phyloP scores from a whole-genome alignment of 768 basidiomycete genomes.

The Leucocoprinus leucothites region DNA sequence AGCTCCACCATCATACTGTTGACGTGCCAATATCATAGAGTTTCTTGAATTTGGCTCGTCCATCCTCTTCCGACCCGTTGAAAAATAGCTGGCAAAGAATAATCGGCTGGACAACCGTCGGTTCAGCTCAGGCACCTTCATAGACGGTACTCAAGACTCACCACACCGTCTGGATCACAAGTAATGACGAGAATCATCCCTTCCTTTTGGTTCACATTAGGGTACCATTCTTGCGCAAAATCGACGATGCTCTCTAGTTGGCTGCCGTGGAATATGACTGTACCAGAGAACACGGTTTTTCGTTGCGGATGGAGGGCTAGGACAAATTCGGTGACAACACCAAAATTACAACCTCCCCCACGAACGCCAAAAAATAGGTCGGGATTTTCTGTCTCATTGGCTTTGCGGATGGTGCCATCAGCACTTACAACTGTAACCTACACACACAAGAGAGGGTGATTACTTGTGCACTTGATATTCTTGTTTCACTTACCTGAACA shows the following conservation, averaged over 20 bases:
- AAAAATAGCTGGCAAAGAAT: conserved; percentile 38
- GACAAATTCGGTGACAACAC: conserved; percentile 55
- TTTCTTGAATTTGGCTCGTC: conserved; percentile 36
- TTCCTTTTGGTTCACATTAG: conserved; percentile 34
- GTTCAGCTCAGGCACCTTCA: background rate
- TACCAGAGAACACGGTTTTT: conserved; percentile 42
- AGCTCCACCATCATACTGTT: no score
- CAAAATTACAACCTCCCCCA: conserved; percentile 54
- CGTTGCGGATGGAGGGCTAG: conserved; percentile 47
- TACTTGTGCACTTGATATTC: no score
- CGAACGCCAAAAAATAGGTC: conserved; percentile 54
- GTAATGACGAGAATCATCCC: conserved; percentile 30
- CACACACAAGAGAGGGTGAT: background rate
- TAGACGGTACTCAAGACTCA: conserved; percentile 18
- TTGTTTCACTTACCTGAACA: conserved; percentile 23
- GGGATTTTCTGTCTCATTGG: conserved; percentile 30
- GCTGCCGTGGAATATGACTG: conserved; percentile 31
- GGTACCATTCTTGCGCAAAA: conserved; percentile 35
- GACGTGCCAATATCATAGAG: conserved; percentile 43
- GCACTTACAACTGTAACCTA: conserved; percentile 46
- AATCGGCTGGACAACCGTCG: conserved; percentile 28
- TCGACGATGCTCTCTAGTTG: conserved; percentile 28
- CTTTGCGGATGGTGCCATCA: conserved; percentile 37
- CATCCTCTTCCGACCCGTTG: conserved; percentile 50
- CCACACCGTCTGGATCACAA: conserved; percentile 35